Base-by-base conservation (phyloP, 371 early-diverging fungal species). In the Syncephalastrum monosporum region DNA sequence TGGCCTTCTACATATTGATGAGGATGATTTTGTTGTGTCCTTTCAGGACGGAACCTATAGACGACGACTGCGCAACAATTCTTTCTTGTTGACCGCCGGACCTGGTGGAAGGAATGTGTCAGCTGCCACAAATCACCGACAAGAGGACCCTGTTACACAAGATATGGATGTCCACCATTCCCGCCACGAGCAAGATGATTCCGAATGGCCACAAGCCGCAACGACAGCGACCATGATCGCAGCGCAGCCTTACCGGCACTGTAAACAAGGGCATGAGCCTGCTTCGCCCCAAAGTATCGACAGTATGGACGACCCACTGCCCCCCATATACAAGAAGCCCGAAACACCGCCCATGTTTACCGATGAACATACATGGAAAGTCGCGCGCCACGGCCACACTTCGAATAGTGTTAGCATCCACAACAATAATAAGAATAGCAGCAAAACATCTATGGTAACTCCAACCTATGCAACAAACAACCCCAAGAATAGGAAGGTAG, bases 1-100 rank as follows among this genome's bases (percentile, higher is more conserved):
- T 50, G 72, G 74, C 42, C 42, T 75, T 16, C 59, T 65, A n/a
- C 68, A 70, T 1, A 60, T 65, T 0, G 69, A 72, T 48, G 38
- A 33, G 8, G 10, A 33, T 33, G 38, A 70, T 71, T 57, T 64
- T 70, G 59, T 64, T 53, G n/a, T 47, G 25, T 41, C 59, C 55
- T 14, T 47, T 58, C 16, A 56, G 47, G 25, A 38, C 23, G 14
- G 38, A 45, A 45, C 42, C 15, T 48, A 52, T 56, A 41, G 51
- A 6, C 14, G 38, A 59, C 53, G 7, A 49, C 45, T 23, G 1
- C 61, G 65, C 24, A 75, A 65, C 46, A 72, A 72, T 53, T 75
- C 76, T 1, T 50, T 75, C 14, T 55, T 75, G 14, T 49, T 72
- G 16, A 29, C 29, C 16, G 25, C 44, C 42, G 21, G 42, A 3